phyloP scores from a whole-genome alignment of 495 filamentous ascomycete genomes.

The Talaromyces thailandensis region DNA sequence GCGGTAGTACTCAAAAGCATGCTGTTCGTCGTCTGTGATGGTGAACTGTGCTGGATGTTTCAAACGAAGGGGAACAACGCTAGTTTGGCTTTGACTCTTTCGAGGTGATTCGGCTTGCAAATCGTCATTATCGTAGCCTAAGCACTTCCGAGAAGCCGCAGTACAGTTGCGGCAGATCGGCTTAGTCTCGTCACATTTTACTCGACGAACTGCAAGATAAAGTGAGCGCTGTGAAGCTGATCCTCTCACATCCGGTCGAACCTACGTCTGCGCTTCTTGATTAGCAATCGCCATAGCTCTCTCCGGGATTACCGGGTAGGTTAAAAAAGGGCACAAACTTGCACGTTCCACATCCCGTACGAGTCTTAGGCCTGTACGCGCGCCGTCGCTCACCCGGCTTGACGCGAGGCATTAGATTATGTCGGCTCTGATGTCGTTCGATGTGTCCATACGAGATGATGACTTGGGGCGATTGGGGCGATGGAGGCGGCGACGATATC shows the following conservation, averaged over 20 bases:
- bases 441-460: constrained; percentile 1
- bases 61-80: neutral
- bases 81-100: neutral
- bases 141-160: constrained; percentile 17
- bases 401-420: constrained; percentile 1
- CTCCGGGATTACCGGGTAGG: neutral
- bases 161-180: constrained; percentile 19
- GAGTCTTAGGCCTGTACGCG: constrained; percentile 1
- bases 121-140: neutral
- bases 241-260: neutral
- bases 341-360: constrained; percentile 1
- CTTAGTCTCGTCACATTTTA: constrained; percentile 38
- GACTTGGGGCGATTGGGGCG: too few relatives aligned
- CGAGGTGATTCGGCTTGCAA: neutral
- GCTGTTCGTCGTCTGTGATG: constrained; percentile 23
- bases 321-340: neutral
- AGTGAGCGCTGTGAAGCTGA: neutral
- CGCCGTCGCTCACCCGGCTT: constrained; percentile 1
- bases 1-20: constrained; percentile 48
- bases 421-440: too few relatives aligned
- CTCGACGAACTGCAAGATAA: constrained; percentile 19
- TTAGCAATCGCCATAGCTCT: neutral
- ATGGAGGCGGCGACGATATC: neutral
- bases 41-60: neutral
- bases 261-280: neutral